Percentiles rank a stretch among this genome's conserved stretches.
Evolutionary conservation across 2,329 filamentous ascomycete genomes (phyloP).

Genomic region (Cladosporium sphaerospermum): DNA sequence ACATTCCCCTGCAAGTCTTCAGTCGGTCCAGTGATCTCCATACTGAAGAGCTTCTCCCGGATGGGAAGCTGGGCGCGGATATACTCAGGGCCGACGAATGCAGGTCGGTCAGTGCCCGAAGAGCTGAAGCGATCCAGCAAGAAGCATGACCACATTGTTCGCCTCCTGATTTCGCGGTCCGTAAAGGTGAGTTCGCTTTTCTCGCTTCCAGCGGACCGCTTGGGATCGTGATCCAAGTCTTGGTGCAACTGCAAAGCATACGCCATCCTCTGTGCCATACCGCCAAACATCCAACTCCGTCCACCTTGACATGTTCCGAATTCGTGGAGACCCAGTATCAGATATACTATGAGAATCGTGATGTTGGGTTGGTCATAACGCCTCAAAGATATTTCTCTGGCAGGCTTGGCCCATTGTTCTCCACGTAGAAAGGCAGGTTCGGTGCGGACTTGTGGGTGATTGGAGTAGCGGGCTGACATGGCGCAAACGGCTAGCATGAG

Average conservation of each 20-base stretch:
- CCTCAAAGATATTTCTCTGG: slow-evolving; percentile 78
- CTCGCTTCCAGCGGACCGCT: slow-evolving; percentile 19
- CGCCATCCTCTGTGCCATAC: slow-evolving; percentile 93
- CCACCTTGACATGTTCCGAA: slow-evolving; percentile 96
- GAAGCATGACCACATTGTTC: slow-evolving; percentile 98
- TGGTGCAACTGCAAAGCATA: slow-evolving; percentile 91
- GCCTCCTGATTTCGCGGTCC: slow-evolving; percentile 83
- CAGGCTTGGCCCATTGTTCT: slow-evolving; percentile 82
- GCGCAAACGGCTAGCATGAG: slow-evolving; percentile 91
- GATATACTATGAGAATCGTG: slow-evolving; percentile 83
- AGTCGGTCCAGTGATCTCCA: slow-evolving; percentile 83
- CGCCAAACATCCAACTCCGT: slow-evolving; percentile 90
- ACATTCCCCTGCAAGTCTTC: slow-evolving; percentile 72
- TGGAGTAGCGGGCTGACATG: slow-evolving; percentile 89
- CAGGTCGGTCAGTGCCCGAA: slow-evolving; percentile 84
- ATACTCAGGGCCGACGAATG: slow-evolving; percentile 83
- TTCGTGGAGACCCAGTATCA: slow-evolving; percentile 85
- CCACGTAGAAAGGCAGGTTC: slow-evolving; percentile 79
- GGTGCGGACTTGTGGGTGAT: slow-evolving; percentile 70
- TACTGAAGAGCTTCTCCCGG: slow-evolving; percentile 80
- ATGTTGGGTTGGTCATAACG: slow-evolving; percentile 94
- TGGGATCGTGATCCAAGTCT: slow-evolving; percentile 68
- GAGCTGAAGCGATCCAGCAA: slow-evolving; percentile 97
- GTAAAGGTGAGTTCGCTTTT: slow-evolving; percentile 61
- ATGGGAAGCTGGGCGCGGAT: slow-evolving; percentile 86